Evolutionary conservation across 768 basidiomycete species (phyloP).

Genomic region (Leucogyrophana mollusca): DNA sequence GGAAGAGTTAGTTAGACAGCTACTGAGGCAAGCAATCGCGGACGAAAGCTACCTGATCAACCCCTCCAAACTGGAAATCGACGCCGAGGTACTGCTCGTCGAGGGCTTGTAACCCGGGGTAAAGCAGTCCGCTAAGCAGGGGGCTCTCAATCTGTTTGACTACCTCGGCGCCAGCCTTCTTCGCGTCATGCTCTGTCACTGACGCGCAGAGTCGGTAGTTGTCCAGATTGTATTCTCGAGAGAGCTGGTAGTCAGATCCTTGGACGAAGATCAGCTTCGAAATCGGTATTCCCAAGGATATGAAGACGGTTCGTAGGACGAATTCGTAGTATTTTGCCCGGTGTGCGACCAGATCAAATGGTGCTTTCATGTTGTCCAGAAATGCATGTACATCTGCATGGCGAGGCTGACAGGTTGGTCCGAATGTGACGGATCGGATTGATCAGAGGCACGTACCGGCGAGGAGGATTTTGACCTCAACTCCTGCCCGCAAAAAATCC

Average conservation of each 20-base stretch:
- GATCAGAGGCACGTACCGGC: constrained; percentile 50
- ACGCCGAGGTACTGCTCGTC: constrained; percentile 96
- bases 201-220: constrained; percentile 90
- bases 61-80: constrained; percentile 98
- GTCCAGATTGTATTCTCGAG: constrained; percentile 90
- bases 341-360: constrained; percentile 84
- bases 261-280: constrained; percentile 80
- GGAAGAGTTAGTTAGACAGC: background rate
- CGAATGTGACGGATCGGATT: background rate
- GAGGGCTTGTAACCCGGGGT: constrained; percentile 94
- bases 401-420: background rate
- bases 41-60: constrained; percentile 75
- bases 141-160: constrained; percentile 97
- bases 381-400: constrained; percentile 88
- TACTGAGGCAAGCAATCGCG: background rate
- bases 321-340: constrained; percentile 89
- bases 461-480: constrained; percentile 80
- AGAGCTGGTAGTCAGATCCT: constrained; percentile 92
- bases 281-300: constrained; percentile 86
- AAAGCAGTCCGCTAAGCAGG: constrained; percentile 85
- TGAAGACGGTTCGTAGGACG: constrained; percentile 80
- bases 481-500: constrained; percentile 92
- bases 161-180: constrained; percentile 98
- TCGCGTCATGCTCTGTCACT: constrained; percentile 94
- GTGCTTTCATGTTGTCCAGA: constrained; percentile 96